These are phyloP conservation scores for Eucommia ulmoides DNA, from an alignment of 257 asterid genomes.

Conservation along the genomic window DNA sequence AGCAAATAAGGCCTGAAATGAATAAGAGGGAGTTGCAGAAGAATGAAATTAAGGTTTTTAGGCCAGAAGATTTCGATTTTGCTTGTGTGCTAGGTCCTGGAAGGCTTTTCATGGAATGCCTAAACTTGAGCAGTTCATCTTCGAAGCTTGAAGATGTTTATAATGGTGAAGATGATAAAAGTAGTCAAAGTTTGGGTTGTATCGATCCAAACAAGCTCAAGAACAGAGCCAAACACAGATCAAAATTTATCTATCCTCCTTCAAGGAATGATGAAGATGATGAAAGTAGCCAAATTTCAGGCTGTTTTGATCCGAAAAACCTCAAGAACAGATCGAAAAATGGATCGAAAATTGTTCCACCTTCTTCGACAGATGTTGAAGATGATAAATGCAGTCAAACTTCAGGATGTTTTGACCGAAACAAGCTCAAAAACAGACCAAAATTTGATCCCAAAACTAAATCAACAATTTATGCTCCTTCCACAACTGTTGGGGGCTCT, in stretches of 20 bases:
- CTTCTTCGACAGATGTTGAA: no score
- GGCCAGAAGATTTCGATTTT: constrained; percentile 53
- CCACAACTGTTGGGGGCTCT: constrained; percentile 78
- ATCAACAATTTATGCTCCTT: constrained; percentile 33
- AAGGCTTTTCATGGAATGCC: constrained; percentile 62
- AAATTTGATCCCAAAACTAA: constrained; percentile 32
- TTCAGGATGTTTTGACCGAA: constrained; percentile 37
- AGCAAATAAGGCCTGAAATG: constrained; percentile 14
- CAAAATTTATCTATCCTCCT: no score
- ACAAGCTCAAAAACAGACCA: constrained; percentile 8
- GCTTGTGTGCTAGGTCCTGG: constrained; percentile 76
- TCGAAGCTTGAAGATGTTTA: constrained; percentile 40
- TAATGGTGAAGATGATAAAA: constrained; percentile 41
- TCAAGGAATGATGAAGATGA: no score
- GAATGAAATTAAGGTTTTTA: constrained; percentile 36
- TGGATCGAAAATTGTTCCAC: no score
- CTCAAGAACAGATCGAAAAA: no score
- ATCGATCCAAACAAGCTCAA: no score
- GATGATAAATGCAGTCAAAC: constrained; percentile 52
- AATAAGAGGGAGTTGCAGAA: constrained; percentile 27
- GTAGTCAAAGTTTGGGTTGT: constrained; percentile 43
- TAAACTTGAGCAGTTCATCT: constrained; percentile 49
- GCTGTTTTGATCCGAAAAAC: no score
- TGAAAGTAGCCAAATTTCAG: no score
- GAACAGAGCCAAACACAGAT: no score